Evolutionary conservation across 345 rosid species (phyloP).

Genomic region (Turritis glabra): DNA sequence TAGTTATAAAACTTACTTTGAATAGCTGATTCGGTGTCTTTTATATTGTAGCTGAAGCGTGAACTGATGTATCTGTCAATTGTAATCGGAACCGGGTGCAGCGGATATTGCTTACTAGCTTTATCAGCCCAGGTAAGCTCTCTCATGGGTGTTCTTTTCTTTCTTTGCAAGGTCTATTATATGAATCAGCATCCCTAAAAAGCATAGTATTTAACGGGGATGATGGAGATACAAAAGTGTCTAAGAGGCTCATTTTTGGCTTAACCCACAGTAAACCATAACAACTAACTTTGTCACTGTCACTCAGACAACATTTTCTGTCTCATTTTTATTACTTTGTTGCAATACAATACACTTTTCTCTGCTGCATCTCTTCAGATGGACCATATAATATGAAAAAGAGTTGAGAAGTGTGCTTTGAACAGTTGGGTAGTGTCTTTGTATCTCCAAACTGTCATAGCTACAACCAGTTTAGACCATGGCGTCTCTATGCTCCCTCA

Average conservation of each 20-base stretch:
- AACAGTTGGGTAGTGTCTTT: neutral
- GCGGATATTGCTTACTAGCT: slow-evolving; percentile 74
- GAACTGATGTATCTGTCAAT: slow-evolving; percentile 76
- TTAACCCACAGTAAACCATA: neutral
- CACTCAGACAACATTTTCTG: neutral
- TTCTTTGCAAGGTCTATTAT: neutral
- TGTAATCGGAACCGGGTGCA: slow-evolving; percentile 76
- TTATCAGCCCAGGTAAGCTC: slow-evolving; percentile 69
- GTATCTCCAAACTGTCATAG: neutral
- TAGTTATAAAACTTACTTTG: neutral
- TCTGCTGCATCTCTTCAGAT: neutral
- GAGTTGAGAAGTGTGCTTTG: neutral
- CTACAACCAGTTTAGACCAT: neutral
- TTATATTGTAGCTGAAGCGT: slow-evolving; percentile 64
- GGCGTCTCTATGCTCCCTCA: neutral
- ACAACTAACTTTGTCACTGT: neutral
- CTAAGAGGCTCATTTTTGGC: neutral
- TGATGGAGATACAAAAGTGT: neutral
- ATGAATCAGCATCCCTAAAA: neutral
- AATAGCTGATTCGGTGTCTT: slow-evolving; percentile 25
- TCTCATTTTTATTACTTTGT: neutral
- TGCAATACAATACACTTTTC: neutral
- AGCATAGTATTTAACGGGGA: neutral
- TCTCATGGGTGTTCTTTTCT: neutral
- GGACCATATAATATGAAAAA: neutral